phyloP scores from a whole-genome alignment of 164 flowering plant species.

The Magnolia changhungtana region DNA sequence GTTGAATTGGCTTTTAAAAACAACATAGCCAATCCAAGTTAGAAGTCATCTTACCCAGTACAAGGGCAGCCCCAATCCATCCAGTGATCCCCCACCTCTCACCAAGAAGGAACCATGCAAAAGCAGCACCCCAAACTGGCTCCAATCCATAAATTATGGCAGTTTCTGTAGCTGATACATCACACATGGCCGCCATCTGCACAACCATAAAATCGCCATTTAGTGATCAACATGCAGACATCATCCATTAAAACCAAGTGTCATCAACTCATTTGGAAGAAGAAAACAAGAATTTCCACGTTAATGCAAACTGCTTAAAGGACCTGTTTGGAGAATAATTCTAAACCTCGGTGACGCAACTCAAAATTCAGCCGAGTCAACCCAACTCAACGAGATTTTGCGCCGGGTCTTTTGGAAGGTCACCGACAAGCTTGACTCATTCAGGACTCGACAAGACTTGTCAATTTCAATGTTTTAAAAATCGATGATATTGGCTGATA shows the following conservation, averaged over 20 bases:
- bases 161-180: conserved; percentile 85
- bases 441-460: too few species aligned
- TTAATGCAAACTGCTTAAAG: background rate
- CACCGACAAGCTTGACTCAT: too few species aligned
- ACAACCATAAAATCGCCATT: background rate
- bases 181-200: conserved; percentile 82
- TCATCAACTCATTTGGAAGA: background rate
- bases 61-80: conserved; percentile 85
- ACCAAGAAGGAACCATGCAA: conserved; percentile 90
- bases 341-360: too few species aligned
- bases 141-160: conserved; percentile 85
- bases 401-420: too few species aligned
- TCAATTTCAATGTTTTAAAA: too few species aligned
- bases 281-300: background rate
- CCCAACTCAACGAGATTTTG: too few species aligned
- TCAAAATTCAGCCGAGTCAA: too few species aligned
- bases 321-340: background rate
- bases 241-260: background rate
- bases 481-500: too few species aligned
- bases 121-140: conserved; percentile 94
- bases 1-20: background rate
- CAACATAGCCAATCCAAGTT: background rate
- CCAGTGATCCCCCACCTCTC: conserved; percentile 85
- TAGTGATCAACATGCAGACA: background rate
- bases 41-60: conserved; percentile 45